Percentiles rank a stretch among this genome's conserved stretches.
Evolutionary conservation across 495 filamentous ascomycete genomes (phyloP).

Genomic region (Xylaria palmicola): DNA sequence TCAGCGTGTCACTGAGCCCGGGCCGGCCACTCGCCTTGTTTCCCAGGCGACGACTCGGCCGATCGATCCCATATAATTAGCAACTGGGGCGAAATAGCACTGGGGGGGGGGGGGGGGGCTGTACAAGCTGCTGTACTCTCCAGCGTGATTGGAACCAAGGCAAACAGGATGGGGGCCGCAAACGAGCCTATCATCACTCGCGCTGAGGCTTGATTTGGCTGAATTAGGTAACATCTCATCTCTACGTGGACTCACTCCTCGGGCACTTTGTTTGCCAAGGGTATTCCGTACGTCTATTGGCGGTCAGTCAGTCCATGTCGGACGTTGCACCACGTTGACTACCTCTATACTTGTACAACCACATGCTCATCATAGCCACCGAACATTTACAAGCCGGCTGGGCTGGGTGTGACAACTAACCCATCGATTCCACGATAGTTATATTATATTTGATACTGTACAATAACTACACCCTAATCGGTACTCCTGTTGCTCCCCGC

Average conservation of each 20-base stretch:
- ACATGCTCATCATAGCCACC: not conserved
- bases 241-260: not conserved
- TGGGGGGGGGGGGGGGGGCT: too few species aligned
- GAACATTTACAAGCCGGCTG: not conserved
- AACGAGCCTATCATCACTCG: conserved; percentile 1
- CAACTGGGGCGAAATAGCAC: conserved; percentile 10
- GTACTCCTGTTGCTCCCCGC: too few species aligned
- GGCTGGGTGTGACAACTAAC: not conserved
- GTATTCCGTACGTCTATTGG: not conserved
- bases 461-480: too few species aligned
- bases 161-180: too few species aligned
- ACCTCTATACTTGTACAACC: too few species aligned
- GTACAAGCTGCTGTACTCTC: not conserved
- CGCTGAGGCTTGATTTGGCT: not conserved
- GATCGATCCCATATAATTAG: conserved; percentile 9
- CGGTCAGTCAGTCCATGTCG: not conserved
- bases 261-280: not conserved
- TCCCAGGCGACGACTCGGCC: not conserved
- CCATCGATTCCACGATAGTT: not conserved
- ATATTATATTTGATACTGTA: not conserved
- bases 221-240: conserved; percentile 6
- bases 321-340: not conserved
- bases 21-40: not conserved
- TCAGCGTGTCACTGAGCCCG: not conserved
- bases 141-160: too few species aligned